Evolutionary conservation across 2,329 filamentous ascomycete species (phyloP), one percentile per base, ranked within the genome.

Genomic region (Fusarium sp.): DNA sequence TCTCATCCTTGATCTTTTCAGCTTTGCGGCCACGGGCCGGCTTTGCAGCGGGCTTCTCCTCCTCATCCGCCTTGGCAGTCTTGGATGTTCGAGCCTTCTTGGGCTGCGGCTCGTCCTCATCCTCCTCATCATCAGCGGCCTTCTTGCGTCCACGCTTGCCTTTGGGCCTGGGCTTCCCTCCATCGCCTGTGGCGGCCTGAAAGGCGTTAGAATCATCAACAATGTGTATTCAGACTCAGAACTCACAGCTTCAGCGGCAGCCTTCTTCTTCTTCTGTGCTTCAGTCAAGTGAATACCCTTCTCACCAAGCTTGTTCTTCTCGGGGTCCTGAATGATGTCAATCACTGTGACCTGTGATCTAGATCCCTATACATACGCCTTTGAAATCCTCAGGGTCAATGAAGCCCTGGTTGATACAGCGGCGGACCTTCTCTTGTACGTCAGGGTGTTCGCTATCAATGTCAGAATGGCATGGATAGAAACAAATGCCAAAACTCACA

Each of bases 321-420:
- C 92, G 7, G 89, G 85, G 73, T 97, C 93, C 93, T 96, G 74
- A 9, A 56, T 56, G 39, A 26, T 54, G 72, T 64, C 31, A 70
- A 50, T 41, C 67, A 39, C 70, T 50, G 56, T 62, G 5, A 45
- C 30, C 35, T 28, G 30, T 31, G 26, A 16, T 24, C 20, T 12
- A 28, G 8, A 14, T 22, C n/a, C 45, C 33, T 60, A 30, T 36
- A 85, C 92, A 83, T 87, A 97, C 95, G 18, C 94, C 94, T 38
- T 92, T 95, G 90, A 94, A 98, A 76, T 98, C 95, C 57, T 93
- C 91, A 45, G 94, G 87, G 74, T 93, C 92, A 76, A 98, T 92
- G 77, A 96, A 93, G 30, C 94, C 94, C 79, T 95, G 88, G 65
- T 88, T 86, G 30, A 98, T 81, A 57, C 92, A 93, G 50, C 88